Base-by-base conservation (phyloP, 345 rosid species). In the Eucalyptus sp. region DNA sequence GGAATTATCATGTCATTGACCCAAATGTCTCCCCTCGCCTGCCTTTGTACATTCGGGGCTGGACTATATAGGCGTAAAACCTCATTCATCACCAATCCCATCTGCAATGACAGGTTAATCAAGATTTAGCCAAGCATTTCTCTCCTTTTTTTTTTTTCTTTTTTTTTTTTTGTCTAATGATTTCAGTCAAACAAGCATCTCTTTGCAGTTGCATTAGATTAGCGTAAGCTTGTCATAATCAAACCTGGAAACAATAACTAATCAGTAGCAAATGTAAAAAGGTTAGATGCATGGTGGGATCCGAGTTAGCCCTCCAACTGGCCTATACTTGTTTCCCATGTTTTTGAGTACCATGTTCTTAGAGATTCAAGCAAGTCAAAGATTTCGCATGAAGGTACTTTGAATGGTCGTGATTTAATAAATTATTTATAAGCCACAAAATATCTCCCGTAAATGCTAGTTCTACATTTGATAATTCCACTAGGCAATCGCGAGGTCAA, bases 41-140 rank as follows among this genome's bases (percentile, higher is more conserved):
- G 99, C 56, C 99, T 91, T 54, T 97, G 99, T 48, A 91, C 98
- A 58, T 97, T 97, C 3, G 99, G 99, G 31, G 97, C 96, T 11
- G 99, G 95, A 2, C 97, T 89, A 91, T 96, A 97, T 10, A 97
- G 92, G 43, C 99, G 92, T 51, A 96, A 80, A 16, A 95, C 96
- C 87, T 97, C 99, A 58, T 94, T 95, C 99, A 96, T 96, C 89
- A 96, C 99, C 96, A 97, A 95, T 50, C 94, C 96, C 98, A 96
- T 95, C 99, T 97, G 96, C 93, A 91, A 48, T 50, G 43, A 41
- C 66, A 86, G 64, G 64, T 51, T 20, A 18, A 52, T 52, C 84
- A 41, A 76, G 9, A 41, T 41, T 76, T 43, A 76, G 48, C 48
- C 48, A 20, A 76, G 84, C 48, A 76, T 41, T 64, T n/a, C 48